phyloP scores from a whole-genome alignment of 2,329 filamentous ascomycete species.

The Onygenales sp. region DNA sequence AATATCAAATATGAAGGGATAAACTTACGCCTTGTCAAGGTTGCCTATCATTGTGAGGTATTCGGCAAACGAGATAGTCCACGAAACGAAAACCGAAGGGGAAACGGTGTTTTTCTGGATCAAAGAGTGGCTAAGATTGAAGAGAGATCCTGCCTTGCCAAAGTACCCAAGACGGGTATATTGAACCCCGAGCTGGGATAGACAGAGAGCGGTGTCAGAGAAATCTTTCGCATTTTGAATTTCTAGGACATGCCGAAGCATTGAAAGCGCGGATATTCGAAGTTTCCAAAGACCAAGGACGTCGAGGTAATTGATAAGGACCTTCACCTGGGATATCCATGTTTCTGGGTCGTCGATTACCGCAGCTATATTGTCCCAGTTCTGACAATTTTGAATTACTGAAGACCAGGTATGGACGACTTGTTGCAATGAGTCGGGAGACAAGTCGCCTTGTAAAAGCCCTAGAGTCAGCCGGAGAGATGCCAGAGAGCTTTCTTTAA shows the following conservation, averaged over 20 bases:
- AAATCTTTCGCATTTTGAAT: slow-evolving; percentile 28
- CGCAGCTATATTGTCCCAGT: slow-evolving; percentile 32
- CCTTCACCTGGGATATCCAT: slow-evolving; percentile 43
- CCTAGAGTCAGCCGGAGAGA: slow-evolving; percentile 26
- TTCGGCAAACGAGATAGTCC: slow-evolving; percentile 65
- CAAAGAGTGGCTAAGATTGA: slow-evolving; percentile 51
- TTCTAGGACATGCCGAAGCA: slow-evolving; percentile 41
- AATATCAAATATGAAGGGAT: slow-evolving; percentile 22
- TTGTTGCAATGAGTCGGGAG: slow-evolving; percentile 17
- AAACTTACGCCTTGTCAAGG: slow-evolving; percentile 46
- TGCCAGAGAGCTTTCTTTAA: slow-evolving; percentile 21
- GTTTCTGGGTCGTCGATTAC: slow-evolving; percentile 42
- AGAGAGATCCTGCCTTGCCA: slow-evolving; percentile 45
- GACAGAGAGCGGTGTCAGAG: slow-evolving; percentile 33
- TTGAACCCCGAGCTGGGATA: slow-evolving; percentile 43
- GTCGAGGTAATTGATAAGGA: slow-evolving; percentile 47
- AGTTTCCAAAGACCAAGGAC: slow-evolving; percentile 46
- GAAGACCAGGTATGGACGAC: slow-evolving; percentile 27
- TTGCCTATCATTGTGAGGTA: slow-evolving; percentile 61
- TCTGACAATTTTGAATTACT: slow-evolving; percentile 36
- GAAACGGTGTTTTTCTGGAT: slow-evolving; percentile 31
- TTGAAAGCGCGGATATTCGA: slow-evolving; percentile 39
- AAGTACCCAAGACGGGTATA: slow-evolving; percentile 53
- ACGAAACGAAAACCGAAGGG: slow-evolving; percentile 41
- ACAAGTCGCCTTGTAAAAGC: slow-evolving; percentile 24